Percentiles rank a stretch among this genome's conserved stretches.
phyloP scores from a whole-genome alignment of 2,329 filamentous ascomycete species.

The Diaporthe citriasiana region DNA sequence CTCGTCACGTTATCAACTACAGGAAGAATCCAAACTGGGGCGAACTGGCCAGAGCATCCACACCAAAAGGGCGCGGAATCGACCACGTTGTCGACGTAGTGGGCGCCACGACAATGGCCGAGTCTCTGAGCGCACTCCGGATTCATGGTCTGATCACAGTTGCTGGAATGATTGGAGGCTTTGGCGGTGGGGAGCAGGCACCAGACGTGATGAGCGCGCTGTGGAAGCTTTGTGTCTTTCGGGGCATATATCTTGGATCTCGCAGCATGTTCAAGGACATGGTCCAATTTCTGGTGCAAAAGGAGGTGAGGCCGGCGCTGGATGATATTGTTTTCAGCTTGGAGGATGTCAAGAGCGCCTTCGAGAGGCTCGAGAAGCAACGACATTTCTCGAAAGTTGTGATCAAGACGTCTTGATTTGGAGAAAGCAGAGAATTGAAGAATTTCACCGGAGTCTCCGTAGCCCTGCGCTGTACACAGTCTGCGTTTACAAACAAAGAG shows the following conservation, averaged over 20 bases:
- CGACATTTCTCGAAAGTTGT: conserved; percentile 56
- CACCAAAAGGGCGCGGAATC: conserved; percentile 64
- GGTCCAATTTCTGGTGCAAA: conserved; percentile 51
- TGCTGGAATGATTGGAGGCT: conserved; percentile 50
- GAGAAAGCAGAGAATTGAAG: conserved; percentile 37
- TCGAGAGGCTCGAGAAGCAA: conserved; percentile 50
- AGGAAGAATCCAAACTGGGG: conserved; percentile 69
- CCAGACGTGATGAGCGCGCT: conserved; percentile 48
- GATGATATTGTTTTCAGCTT: conserved; percentile 52
- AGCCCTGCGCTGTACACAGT: too few relatives aligned
- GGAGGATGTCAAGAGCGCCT: conserved; percentile 51
- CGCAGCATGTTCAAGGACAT: conserved; percentile 50
- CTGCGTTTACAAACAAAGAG: too few relatives aligned
- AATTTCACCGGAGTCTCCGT: too few relatives aligned
- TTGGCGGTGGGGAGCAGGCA: conserved; percentile 46
- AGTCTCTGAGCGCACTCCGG: conserved; percentile 66
- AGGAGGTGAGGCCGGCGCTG: conserved; percentile 50
- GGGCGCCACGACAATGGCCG: conserved; percentile 70
- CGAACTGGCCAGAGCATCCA: conserved; percentile 65
- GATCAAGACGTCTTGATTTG: conserved; percentile 46
- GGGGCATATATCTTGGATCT: conserved; percentile 49
- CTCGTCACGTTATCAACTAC: conserved; percentile 73
- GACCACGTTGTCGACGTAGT: conserved; percentile 77
- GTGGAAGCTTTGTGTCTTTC: conserved; percentile 47
- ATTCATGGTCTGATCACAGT: conserved; percentile 52